A percentile compares a stretch with the other conserved stretches of the same genome.
These are phyloP conservation scores for Trichophyton verrucosum DNA, from an alignment of 2,329 filamentous ascomycete species.

Conservation along the genomic window DNA sequence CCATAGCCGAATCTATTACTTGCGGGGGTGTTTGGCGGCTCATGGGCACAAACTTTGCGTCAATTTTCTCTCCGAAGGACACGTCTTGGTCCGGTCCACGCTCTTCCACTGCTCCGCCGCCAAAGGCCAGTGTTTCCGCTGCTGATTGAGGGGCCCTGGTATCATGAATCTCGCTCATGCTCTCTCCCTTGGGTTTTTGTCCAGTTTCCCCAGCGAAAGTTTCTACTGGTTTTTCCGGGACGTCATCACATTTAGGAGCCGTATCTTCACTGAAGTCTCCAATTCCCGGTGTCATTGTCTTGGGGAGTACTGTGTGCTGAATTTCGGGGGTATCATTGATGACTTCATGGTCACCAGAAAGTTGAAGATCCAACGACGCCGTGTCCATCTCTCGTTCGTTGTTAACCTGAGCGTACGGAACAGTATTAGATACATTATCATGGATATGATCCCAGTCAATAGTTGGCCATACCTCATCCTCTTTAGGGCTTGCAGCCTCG, in stretches of 20 bases:
- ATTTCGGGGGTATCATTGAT: slow-evolving; percentile 8
- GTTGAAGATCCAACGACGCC: slow-evolving; percentile 12
- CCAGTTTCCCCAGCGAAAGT: neutral
- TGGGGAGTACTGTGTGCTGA: slow-evolving; percentile 4
- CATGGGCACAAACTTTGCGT: neutral
- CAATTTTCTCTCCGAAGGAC: too few species aligned
- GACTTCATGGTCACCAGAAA: slow-evolving; percentile 10
- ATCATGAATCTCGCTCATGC: neutral
- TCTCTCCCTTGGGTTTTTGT: neutral
- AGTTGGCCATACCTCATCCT: slow-evolving; percentile 26
- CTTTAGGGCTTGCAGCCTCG: slow-evolving; percentile 6
- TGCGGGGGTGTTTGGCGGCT: neutral
- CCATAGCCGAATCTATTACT: neutral
- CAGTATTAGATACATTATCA: slow-evolving; percentile 6
- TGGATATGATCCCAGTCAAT: slow-evolving; percentile 26
- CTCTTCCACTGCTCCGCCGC: neutral
- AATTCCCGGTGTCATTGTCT: slow-evolving; percentile 6
- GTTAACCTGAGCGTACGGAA: neutral
- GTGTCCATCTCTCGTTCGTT: slow-evolving; percentile 9
- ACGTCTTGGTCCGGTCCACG: neutral
- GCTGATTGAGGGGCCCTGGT: neutral
- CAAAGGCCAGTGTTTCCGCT: too few species aligned
- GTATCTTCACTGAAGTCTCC: slow-evolving; percentile 13
- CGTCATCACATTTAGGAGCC: neutral
- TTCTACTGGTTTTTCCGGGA: neutral